A percentile compares a stretch with the other conserved stretches of the same genome.
phyloP scores from a whole-genome alignment of 441 rosid species.

The Hura crepitans region DNA sequence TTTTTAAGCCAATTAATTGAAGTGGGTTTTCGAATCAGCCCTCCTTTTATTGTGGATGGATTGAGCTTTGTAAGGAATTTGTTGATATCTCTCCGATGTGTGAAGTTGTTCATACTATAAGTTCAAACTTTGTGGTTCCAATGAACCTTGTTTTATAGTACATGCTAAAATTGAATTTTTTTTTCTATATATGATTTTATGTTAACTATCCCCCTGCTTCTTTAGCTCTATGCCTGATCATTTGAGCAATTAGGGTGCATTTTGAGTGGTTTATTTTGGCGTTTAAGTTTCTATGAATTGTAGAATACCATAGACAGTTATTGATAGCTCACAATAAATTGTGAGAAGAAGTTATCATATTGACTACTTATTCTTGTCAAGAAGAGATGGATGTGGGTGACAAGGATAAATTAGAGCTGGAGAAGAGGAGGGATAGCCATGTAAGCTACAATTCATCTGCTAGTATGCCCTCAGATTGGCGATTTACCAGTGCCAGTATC shows the following conservation, averaged over 20 bases:
- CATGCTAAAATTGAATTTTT: too few species aligned
- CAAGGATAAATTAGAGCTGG: slow-evolving; percentile 56
- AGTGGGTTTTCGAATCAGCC: slow-evolving; percentile 19
- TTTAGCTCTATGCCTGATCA: slow-evolving; percentile 24
- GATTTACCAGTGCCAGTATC: slow-evolving; percentile 44
- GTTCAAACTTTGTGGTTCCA: slow-evolving; percentile 22
- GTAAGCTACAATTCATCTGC: slow-evolving; percentile 41
- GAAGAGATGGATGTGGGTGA: slow-evolving; percentile 63
- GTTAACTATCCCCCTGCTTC: slow-evolving; percentile 19
- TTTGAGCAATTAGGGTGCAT: slow-evolving; percentile 23
- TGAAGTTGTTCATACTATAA: slow-evolving; percentile 24
- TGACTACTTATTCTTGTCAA: slow-evolving; percentile 25
- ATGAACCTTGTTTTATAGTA: slow-evolving; percentile 22
- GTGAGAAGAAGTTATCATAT: slow-evolving; percentile 22
- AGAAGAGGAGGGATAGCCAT: slow-evolving; percentile 47
- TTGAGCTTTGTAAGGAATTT: slow-evolving; percentile 22
- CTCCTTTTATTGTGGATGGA: slow-evolving; percentile 13
- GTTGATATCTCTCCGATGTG: slow-evolving; percentile 10
- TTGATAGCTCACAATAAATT: slow-evolving; percentile 23
- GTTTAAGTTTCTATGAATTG: slow-evolving; percentile 14
- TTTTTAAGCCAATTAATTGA: slow-evolving; percentile 23
- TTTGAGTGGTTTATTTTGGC: slow-evolving; percentile 22
- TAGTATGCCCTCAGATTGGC: slow-evolving; percentile 54
- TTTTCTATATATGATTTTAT: too few species aligned
- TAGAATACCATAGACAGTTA: slow-evolving; percentile 20